Evolutionary conservation across 2,329 filamentous ascomycete species (phyloP).

Genomic region (Passalora sequoiae): DNA sequence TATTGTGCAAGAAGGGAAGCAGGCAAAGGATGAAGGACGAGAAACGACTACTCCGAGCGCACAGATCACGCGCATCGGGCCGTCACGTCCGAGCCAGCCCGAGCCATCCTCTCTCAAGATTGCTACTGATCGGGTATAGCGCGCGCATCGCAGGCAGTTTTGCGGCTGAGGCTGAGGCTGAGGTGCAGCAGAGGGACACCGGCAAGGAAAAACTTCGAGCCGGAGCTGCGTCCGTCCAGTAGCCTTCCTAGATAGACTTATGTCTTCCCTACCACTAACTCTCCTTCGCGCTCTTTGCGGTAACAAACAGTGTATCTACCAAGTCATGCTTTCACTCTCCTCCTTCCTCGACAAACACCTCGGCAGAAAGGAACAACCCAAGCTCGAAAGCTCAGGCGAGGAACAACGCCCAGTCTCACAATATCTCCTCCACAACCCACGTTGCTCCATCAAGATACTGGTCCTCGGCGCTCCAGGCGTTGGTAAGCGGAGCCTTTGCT

Average conservation of each 20-base stretch:
- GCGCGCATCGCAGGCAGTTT: too few species aligned
- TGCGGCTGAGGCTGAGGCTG: too few species aligned
- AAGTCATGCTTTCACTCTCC: neutral
- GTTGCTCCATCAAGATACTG: neutral
- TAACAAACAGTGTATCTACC: neutral
- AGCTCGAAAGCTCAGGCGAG: neutral
- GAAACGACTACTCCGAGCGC: too few species aligned
- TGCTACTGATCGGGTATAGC: too few species aligned
- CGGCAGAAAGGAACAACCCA: neutral
- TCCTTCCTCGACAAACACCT: neutral
- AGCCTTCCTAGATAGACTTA: too few species aligned
- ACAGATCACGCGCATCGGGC: too few species aligned
- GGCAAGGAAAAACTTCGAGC: too few species aligned
- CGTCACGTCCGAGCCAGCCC: too few species aligned
- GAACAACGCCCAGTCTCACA: neutral
- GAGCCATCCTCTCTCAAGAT: too few species aligned
- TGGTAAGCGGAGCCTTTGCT: neutral
- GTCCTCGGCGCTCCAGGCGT: neutral
- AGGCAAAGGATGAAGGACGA: neutral
- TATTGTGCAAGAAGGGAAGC: neutral
- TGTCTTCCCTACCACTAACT: too few species aligned
- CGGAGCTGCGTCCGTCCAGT: too few species aligned
- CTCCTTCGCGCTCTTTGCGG: neutral
- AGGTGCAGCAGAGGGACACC: too few species aligned
- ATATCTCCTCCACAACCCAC: neutral